phyloP scores from a whole-genome alignment of 371 early-diverging fungal species.

The Mucor circinelloides region DNA sequence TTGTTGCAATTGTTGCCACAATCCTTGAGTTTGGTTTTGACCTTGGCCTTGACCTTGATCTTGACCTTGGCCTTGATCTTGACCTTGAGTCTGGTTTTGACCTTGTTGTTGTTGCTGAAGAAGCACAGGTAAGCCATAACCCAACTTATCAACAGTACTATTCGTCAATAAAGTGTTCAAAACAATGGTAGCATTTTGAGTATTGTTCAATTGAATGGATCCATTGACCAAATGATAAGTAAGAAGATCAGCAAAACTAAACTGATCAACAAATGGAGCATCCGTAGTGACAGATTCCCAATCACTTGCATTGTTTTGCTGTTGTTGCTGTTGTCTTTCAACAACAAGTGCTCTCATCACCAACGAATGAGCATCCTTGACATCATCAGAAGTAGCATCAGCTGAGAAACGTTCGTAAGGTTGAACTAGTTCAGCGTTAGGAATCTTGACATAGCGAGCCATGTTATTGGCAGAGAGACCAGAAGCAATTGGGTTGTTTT shows the following conservation, averaged over 20 bases:
- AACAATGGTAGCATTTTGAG: neutral
- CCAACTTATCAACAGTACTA: constrained; percentile 20
- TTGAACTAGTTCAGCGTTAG: neutral
- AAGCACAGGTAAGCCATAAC: constrained; percentile 24
- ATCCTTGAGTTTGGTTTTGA: neutral
- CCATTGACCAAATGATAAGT: constrained; percentile 40
- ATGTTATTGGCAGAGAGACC: neutral
- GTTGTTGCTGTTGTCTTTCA: neutral
- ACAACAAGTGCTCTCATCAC: neutral
- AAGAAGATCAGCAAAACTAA: constrained; percentile 24
- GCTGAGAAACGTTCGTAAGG: neutral
- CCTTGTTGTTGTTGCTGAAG: constrained; percentile 11
- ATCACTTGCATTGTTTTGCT: neutral
- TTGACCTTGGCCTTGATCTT: neutral
- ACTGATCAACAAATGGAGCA: constrained; percentile 5
- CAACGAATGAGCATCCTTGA: neutral
- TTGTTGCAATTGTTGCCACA: neutral
- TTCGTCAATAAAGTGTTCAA: constrained; percentile 31
- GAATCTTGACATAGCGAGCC: neutral
- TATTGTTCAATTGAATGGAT: constrained; percentile 6
- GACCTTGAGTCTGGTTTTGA: neutral
- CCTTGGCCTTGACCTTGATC: constrained; percentile 3
- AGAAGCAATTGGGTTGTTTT: neutral
- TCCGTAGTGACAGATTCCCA: neutral
- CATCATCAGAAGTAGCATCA: neutral